Base-by-base conservation (phyloP, 371 early-diverging fungal species). In the Choanephora cucurbitarum region DNA sequence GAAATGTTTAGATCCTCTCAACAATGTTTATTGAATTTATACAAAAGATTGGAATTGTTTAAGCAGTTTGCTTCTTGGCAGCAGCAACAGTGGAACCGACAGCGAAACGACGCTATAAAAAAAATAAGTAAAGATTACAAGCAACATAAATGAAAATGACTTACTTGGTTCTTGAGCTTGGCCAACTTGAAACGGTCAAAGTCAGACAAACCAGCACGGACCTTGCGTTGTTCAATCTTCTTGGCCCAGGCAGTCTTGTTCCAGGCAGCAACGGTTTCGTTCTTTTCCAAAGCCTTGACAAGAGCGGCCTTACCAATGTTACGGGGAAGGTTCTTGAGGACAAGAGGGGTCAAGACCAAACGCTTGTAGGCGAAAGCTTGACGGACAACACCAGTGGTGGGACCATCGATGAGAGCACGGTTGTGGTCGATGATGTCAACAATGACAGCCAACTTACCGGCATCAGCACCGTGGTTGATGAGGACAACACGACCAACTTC, bases 351-450 rank as follows among this genome's bases (percentile, higher is more conserved):
- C 73, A 99, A 85, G 63, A 85, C 84, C 72, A 93, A 62, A 72
- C 92, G 91, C 72, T 90, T 88, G 93, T 86, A 95, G 62, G 92
- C 57, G 68, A 91, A 73, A 59, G 85, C 85, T 74, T 93, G 91
- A 73, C 98, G 97, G 64, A 80, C 37, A 62, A 97, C 96, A 70
- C 89, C 93, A 54, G 94, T 94, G 84, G 93, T 95, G 53, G 99
- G 99, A 56, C 98, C 97, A 77, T 97, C 97, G 71, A 99, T 79
- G 66, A 99, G 84, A 69, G 94, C 97, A 62, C 98, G 89, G 85
- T 90, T 90, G 89, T 99, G 97, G 84, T 99, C 99, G 67, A 99
- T 85, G 80, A 99, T 95, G 77, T 97, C 99, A 64, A 97, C 92
- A 80, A 99, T 93, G 73, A 95, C 93, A 77, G 97, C 98, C 67